Conservation (phyloP, 140 eudicot species). For the Senecio squalidus region DNA sequence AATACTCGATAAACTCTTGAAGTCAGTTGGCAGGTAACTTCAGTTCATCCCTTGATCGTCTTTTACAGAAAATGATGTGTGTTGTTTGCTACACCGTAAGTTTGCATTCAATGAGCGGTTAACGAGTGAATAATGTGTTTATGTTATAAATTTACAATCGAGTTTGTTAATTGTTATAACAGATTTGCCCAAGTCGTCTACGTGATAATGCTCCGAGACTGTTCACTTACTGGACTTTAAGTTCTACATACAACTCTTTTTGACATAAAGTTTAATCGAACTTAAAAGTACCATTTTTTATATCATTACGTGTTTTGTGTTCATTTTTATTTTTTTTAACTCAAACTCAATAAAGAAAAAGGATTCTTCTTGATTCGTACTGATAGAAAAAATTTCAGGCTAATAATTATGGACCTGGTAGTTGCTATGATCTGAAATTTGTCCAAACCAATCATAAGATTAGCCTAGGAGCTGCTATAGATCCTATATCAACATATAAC, state of each 20-base stretch:
- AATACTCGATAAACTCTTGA: conserved; percentile 58
- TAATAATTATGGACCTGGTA: conserved; percentile 45
- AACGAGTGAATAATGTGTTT: background rate
- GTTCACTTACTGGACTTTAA: conserved; percentile 91
- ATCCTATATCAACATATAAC: conserved; percentile 50
- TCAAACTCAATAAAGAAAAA: background rate
- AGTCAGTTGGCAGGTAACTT: conserved; percentile 88
- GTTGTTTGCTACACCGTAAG: too few relatives aligned
- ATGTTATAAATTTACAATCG: too few relatives aligned
- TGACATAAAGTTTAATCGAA: too few relatives aligned
- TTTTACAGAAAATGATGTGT: background rate
- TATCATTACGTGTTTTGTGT: too few relatives aligned
- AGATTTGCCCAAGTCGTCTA: conserved; percentile 63
- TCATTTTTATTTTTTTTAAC: background rate
- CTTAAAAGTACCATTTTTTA: too few relatives aligned
- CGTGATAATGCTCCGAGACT: conserved; percentile 75
- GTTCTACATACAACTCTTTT: too few relatives aligned
- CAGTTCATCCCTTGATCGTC: background rate
- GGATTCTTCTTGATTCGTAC: too few relatives aligned
- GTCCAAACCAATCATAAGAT: conserved; percentile 59
- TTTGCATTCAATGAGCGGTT: background rate
- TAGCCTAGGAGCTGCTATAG: conserved; percentile 69
- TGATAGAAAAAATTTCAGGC: conserved; percentile 10
- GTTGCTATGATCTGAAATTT: conserved; percentile 90
- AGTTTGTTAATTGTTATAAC: background rate